Conservation (phyloP, 441 rosid genomes). For the Syzygium syzygioides region DNA sequence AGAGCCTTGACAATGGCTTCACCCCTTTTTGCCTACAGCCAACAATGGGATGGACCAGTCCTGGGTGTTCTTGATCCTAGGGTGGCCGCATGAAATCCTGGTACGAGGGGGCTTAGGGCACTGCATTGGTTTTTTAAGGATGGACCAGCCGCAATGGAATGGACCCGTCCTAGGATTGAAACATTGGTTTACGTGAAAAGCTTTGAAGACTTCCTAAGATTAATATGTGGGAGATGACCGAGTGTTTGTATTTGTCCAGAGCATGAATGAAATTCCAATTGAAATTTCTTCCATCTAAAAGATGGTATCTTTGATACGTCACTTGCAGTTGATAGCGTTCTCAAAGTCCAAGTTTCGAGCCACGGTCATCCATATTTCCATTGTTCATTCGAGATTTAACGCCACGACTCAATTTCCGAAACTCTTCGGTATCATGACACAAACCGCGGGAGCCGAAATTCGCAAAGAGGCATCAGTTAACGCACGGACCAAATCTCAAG, state of each 20-base stretch:
- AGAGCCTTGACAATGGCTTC: neutral
- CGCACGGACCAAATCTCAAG: no score
- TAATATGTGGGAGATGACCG: neutral
- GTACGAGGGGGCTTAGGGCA: neutral
- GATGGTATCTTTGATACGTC: no score
- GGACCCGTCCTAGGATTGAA: neutral
- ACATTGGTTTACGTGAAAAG: neutral
- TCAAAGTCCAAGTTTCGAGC: no score
- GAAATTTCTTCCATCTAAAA: no score
- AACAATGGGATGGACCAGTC: neutral
- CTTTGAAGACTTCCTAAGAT: neutral
- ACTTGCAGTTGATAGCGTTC: no score
- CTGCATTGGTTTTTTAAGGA: neutral
- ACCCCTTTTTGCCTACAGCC: neutral
- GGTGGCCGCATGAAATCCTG: neutral
- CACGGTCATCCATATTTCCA: no score
- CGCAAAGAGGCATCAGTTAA: no score
- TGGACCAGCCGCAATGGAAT: neutral
- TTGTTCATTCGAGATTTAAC: no score
- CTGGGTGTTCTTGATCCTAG: neutral
- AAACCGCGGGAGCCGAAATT: no score
- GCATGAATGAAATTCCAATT: neutral
- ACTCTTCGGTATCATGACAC: no score
- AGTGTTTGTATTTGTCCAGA: neutral
- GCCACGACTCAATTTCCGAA: no score